Percentiles rank a stretch among this genome's conserved stretches.
Evolutionary conservation across 139 green algal genomes (phyloP).

Genomic region (Pleodorina starrii): DNA sequence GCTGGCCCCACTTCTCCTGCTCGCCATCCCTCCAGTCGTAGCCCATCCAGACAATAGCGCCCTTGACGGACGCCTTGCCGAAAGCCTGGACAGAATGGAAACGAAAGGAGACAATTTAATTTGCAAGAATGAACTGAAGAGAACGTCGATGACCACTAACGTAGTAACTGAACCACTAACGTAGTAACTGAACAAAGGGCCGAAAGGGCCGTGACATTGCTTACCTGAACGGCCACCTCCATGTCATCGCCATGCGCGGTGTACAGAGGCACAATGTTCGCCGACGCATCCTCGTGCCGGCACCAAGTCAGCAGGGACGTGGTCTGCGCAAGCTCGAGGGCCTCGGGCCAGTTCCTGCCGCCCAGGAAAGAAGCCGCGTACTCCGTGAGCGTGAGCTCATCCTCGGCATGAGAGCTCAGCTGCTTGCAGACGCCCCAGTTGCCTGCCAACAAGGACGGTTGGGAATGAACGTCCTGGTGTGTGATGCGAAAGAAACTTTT

Average conservation of each 20-base stretch:
- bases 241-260: not conserved
- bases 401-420: not conserved
- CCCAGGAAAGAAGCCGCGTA: conserved; percentile 6
- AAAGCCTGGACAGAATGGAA: conserved; percentile 12
- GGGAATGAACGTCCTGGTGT: not conserved
- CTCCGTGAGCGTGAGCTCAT: not conserved
- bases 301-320: not conserved
- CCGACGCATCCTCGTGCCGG: not conserved
- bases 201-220: no score
- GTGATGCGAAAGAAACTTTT: not conserved
- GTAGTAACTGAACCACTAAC: no score
- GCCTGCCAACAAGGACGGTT: not conserved
- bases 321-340: not conserved
- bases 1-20: conserved; percentile 8
- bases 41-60: conserved; percentile 17
- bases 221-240: not conserved
- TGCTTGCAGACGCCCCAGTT: conserved; percentile 25
- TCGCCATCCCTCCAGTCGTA: conserved; percentile 26
- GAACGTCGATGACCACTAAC: no score
- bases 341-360: not conserved
- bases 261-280: conserved; percentile 7
- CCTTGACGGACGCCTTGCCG: conserved; percentile 2
- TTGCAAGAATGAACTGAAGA: no score
- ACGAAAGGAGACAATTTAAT: not conserved
- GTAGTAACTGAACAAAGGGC: no score